Conservation (phyloP, 2,329 filamentous ascomycete species). For the Colletotrichum lini region DNA sequence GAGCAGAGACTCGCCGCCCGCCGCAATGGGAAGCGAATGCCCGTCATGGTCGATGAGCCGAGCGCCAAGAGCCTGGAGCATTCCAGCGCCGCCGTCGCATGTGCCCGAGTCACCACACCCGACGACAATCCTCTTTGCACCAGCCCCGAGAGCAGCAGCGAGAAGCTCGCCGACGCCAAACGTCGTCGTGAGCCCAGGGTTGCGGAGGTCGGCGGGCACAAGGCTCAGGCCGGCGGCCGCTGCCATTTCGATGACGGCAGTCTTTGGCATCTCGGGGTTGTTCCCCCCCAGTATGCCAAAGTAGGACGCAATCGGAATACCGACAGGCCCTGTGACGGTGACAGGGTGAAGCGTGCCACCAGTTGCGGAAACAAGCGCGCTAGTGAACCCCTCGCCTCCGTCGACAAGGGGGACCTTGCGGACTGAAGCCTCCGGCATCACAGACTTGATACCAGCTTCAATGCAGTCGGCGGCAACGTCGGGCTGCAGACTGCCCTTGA, state of each 20-base stretch:
- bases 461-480: constrained; percentile 65
- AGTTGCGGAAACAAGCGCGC: constrained; percentile 60
- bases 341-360: constrained; percentile 55
- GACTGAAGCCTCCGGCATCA: constrained; percentile 58
- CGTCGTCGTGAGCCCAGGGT: constrained; percentile 64
- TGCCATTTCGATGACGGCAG: constrained; percentile 67
- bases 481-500: constrained; percentile 67
- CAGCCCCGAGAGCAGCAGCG: constrained; percentile 60
- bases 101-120: constrained; percentile 70
- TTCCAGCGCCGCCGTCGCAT: constrained; percentile 67
- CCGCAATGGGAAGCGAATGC: constrained; percentile 53
- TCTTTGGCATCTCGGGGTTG: constrained; percentile 45
- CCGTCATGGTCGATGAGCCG: constrained; percentile 57
- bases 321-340: constrained; percentile 61
- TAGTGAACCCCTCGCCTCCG: constrained; percentile 67
- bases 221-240: constrained; percentile 66
- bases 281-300: constrained; percentile 59
- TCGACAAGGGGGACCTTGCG: constrained; percentile 66
- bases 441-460: constrained; percentile 61
- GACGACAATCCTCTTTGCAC: constrained; percentile 61
- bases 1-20: constrained; percentile 57
- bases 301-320: constrained; percentile 57
- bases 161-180: constrained; percentile 67
- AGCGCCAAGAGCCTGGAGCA: constrained; percentile 67
- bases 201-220: constrained; percentile 59